phyloP scores from a whole-genome alignment of 75 land plant genomes.

The Chamaecyparis obtusa region DNA sequence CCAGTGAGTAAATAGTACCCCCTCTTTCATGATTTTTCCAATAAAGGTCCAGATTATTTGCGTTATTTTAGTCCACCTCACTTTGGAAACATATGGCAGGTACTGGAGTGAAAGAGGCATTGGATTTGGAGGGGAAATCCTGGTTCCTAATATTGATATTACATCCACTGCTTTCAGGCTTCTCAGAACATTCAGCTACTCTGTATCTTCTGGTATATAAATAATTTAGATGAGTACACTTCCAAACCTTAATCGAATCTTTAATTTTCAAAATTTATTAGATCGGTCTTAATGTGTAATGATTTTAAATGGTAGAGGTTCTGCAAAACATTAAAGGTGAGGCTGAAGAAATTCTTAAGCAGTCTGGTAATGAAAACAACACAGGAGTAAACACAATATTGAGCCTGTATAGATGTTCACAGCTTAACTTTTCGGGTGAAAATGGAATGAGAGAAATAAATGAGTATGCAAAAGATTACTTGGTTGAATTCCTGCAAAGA shows the following conservation, averaged over 20 bases:
- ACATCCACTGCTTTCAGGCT: constrained; percentile 89
- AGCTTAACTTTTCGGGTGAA: constrained; percentile 68
- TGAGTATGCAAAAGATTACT: constrained; percentile 29
- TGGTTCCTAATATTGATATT: constrained; percentile 55
- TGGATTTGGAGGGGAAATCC: constrained; percentile 64
- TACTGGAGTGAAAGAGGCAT: constrained; percentile 76
- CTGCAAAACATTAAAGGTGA: neutral
- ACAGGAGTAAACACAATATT: constrained; percentile 65
- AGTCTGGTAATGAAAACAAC: constrained; percentile 68
- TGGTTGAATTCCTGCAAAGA: neutral
- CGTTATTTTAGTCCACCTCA: neutral
- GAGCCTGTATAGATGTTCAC: constrained; percentile 68
- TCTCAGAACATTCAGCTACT: constrained; percentile 70
- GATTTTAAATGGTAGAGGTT: constrained; percentile 8
- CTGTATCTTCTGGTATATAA: constrained; percentile 62
- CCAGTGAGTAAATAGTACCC: constrained; percentile 31
- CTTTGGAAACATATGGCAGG: constrained; percentile 20
- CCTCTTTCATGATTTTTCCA: neutral
- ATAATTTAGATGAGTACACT: neutral
- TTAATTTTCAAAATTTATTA: neutral
- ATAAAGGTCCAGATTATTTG: neutral
- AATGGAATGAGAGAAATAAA: constrained; percentile 49
- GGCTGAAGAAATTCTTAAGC: neutral
- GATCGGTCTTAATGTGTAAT: neutral
- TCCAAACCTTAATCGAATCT: neutral